A percentile compares a stretch with the other conserved stretches of the same genome.
Evolutionary conservation across 2,329 filamentous ascomycete genomes (phyloP).

Genomic region (Cladosporium sp.): DNA sequence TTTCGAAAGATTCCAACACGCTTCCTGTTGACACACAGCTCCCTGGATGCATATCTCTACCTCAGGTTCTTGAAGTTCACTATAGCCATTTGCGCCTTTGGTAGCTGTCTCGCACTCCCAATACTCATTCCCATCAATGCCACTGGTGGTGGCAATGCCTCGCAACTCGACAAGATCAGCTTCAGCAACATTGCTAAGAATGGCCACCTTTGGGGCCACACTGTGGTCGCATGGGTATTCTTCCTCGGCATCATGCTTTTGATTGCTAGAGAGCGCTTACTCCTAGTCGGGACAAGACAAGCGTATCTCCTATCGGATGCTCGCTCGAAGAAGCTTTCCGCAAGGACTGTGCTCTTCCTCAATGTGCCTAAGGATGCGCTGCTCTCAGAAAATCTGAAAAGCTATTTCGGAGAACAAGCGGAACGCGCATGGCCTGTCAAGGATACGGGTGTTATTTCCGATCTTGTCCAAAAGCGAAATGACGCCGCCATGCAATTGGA

Average conservation of each 20-base stretch:
- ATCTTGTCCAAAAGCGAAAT: conserved; percentile 47
- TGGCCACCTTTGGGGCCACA: conserved; percentile 48
- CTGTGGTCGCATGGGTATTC: conserved; percentile 45
- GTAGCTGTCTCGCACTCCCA: conserved; percentile 47
- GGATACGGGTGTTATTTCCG: conserved; percentile 46
- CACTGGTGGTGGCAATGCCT: conserved; percentile 38
- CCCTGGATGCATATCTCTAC: conserved; percentile 51
- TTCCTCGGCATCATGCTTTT: conserved; percentile 43
- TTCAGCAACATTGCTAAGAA: conserved; percentile 44
- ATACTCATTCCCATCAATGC: conserved; percentile 50
- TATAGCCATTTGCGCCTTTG: conserved; percentile 44
- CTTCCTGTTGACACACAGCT: conserved; percentile 50
- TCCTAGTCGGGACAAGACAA: conserved; percentile 50
- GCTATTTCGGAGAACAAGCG: conserved; percentile 42
- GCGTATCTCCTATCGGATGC: conserved; percentile 48
- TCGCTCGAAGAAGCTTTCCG: conserved; percentile 47
- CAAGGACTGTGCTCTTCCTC: conserved; percentile 50
- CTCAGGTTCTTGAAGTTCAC: conserved; percentile 50
- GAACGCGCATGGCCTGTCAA: conserved; percentile 47
- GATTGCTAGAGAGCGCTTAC: conserved; percentile 49
- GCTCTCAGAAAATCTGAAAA: conserved; percentile 32
- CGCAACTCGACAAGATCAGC: conserved; percentile 35
- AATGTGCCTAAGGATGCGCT: conserved; percentile 42
- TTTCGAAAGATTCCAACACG: conserved; percentile 46
- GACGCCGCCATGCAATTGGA: conserved; percentile 47